Conservation (phyloP, 371 early-diverging fungal species). For the Syncephalastrum sp. region DNA sequence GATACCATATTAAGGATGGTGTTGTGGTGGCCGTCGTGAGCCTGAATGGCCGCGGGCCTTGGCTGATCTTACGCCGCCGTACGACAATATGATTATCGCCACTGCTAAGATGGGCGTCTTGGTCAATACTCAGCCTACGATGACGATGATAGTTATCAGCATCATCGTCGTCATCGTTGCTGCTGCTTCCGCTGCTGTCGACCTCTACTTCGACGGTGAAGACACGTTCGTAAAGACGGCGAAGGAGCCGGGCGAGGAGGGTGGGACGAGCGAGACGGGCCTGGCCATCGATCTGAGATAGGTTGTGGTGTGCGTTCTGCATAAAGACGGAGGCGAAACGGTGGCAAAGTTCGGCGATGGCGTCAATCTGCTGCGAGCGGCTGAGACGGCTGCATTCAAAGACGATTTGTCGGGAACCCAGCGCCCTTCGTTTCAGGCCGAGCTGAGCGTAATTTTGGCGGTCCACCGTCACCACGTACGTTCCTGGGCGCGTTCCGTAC, state of each 20-base stretch:
- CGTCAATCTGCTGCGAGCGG: slow-evolving; percentile 19
- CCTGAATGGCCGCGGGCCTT: slow-evolving; percentile 7
- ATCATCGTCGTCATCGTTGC: not conserved
- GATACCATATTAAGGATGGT: slow-evolving; percentile 19
- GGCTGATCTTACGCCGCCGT: too few relatives aligned
- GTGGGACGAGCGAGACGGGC: slow-evolving; percentile 12
- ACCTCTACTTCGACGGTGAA: not conserved
- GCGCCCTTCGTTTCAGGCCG: slow-evolving; percentile 19
- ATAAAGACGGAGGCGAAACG: slow-evolving; percentile 27
- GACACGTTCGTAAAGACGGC: slow-evolving; percentile 13
- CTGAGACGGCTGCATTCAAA: slow-evolving; percentile 21
- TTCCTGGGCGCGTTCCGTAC: slow-evolving; percentile 6
- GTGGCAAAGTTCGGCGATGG: slow-evolving; percentile 17
- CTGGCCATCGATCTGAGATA: slow-evolving; percentile 24
- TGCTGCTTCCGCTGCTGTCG: slow-evolving; percentile 3
- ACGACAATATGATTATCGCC: too few relatives aligned
- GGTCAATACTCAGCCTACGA: too few relatives aligned
- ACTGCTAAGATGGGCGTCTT: too few relatives aligned
- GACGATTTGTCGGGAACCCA: slow-evolving; percentile 21
- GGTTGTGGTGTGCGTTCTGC: slow-evolving; percentile 28
- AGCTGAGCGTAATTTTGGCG: slow-evolving; percentile 23
- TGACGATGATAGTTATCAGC: not conserved
- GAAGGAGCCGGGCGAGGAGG: slow-evolving; percentile 7
- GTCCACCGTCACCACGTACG: slow-evolving; percentile 22
- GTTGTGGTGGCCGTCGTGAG: slow-evolving; percentile 8